A percentile compares a stretch with the other conserved stretches of the same genome.
Conservation (phyloP, 2,329 filamentous ascomycete genomes). For the Biscogniauxia marginata region DNA sequence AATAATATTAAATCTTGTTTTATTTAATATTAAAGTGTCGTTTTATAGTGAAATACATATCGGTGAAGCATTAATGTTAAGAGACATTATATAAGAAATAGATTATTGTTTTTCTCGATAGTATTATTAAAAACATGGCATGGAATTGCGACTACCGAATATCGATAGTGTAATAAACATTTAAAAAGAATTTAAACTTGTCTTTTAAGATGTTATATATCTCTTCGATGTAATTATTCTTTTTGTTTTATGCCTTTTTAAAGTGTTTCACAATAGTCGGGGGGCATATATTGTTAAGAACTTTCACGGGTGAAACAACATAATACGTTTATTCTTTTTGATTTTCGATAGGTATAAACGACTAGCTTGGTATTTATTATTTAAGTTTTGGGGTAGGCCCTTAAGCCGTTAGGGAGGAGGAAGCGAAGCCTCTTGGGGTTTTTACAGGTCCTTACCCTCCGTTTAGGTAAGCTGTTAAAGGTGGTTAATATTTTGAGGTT, state of each 20-base stretch:
- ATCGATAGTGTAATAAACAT: not conserved
- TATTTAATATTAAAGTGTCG: not conserved
- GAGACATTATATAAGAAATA: not conserved
- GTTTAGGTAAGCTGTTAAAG: not conserved
- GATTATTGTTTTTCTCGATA: not conserved
- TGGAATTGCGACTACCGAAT: not conserved
- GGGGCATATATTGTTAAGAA: not conserved
- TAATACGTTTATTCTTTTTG: not conserved
- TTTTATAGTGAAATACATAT: not conserved
- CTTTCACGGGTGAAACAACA: not conserved
- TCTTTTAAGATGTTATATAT: not conserved
- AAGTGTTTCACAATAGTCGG: not conserved
- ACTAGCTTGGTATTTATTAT: too few relatives aligned
- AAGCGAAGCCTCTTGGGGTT: not conserved
- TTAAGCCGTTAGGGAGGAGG: not conserved
- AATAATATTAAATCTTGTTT: not conserved
- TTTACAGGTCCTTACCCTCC: not conserved
- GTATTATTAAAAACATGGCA: not conserved
- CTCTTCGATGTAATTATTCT: too few relatives aligned
- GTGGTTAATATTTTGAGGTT: not conserved
- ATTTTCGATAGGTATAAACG: not conserved
- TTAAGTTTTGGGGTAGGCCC: too few relatives aligned
- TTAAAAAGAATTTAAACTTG: not conserved
- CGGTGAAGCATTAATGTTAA: not conserved
- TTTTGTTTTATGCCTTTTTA: not conserved